phyloP scores from a whole-genome alignment of 192 early-diverging fungal species.

The Backusella sp. region DNA sequence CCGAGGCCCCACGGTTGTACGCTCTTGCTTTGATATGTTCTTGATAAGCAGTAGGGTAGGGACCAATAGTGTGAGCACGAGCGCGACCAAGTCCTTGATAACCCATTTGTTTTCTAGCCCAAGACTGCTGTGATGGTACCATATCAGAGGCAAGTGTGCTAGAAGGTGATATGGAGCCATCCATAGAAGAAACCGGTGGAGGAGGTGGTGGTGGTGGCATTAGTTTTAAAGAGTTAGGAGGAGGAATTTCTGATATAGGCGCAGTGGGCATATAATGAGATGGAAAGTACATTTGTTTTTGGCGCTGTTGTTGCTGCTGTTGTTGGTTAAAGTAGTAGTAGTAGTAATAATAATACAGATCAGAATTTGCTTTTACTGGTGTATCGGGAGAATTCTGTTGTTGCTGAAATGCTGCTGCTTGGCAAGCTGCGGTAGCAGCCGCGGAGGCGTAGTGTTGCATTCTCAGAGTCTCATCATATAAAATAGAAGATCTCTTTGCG shows the following conservation, averaged over 20 bases:
- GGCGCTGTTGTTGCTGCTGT: conserved; percentile 13
- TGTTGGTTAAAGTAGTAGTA: conserved; percentile 36
- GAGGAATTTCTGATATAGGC: neutral
- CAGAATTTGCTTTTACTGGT: conserved; percentile 15
- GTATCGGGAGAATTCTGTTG: conserved; percentile 8
- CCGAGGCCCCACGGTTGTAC: neutral
- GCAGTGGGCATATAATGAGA: neutral
- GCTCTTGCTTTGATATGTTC: neutral
- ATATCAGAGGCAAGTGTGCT: neutral
- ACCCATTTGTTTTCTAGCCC: conserved; percentile 23
- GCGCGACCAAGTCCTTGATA: neutral
- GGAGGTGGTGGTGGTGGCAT: conserved; percentile 16
- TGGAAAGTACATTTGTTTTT: conserved; percentile 7
- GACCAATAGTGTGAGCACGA: conserved; percentile 11
- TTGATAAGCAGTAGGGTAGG: neutral
- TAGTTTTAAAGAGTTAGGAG: neutral
- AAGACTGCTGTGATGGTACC: neutral
- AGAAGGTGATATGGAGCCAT: conserved; percentile 30
- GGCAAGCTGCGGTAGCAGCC: conserved; percentile 32
- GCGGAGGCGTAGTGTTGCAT: conserved; percentile 29
- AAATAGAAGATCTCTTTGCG: conserved; percentile 29
- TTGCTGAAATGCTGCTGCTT: conserved; percentile 22
- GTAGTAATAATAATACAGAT: conserved; percentile 34
- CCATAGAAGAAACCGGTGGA: neutral
- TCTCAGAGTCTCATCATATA: conserved; percentile 27